Conservation (phyloP, 2,329 filamentous ascomycete species). For the Raffaelea arxii region DNA sequence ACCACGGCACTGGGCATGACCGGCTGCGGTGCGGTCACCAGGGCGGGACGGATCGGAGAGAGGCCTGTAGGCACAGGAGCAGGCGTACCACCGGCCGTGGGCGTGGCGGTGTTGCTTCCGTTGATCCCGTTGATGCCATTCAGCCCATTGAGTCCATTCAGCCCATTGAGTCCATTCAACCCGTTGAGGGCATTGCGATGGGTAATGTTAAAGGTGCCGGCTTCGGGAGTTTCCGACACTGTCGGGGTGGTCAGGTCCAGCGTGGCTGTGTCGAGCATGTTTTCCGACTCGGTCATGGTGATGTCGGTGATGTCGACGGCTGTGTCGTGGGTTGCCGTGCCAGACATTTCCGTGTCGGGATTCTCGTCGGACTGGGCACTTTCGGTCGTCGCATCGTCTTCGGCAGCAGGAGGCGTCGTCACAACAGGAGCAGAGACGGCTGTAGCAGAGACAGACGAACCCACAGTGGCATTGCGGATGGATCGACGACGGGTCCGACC, state of each 20-base stretch:
- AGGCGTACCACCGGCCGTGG: conserved; percentile 29
- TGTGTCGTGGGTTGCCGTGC: conserved; percentile 69
- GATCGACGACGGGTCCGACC: conserved; percentile 59
- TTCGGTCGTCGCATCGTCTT: conserved; percentile 78
- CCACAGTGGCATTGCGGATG: conserved; percentile 83
- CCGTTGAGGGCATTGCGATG: conserved; percentile 78
- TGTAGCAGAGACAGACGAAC: not conserved
- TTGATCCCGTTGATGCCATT: conserved; percentile 23
- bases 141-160: not conserved
- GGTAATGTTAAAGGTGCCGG: conserved; percentile 88
- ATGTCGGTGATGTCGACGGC: conserved; percentile 80
- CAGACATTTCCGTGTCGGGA: conserved; percentile 67
- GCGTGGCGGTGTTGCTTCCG: conserved; percentile 63
- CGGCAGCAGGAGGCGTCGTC: conserved; percentile 45
- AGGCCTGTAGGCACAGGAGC: conserved; percentile 53
- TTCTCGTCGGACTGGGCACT: conserved; percentile 72
- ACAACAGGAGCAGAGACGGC: not conserved
- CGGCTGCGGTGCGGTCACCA: conserved; percentile 66
- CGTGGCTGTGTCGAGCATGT: conserved; percentile 65
- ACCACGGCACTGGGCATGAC: conserved; percentile 61
- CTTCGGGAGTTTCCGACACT: conserved; percentile 75
- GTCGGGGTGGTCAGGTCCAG: conserved; percentile 69
- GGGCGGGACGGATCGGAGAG: conserved; percentile 61
- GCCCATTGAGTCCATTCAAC: not conserved
- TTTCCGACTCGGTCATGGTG: conserved; percentile 67